Evolutionary conservation across 495 filamentous ascomycete genomes (phyloP), one percentile per base, ranked within the genome.

Genomic region (Hypoxylon fragiforme): DNA sequence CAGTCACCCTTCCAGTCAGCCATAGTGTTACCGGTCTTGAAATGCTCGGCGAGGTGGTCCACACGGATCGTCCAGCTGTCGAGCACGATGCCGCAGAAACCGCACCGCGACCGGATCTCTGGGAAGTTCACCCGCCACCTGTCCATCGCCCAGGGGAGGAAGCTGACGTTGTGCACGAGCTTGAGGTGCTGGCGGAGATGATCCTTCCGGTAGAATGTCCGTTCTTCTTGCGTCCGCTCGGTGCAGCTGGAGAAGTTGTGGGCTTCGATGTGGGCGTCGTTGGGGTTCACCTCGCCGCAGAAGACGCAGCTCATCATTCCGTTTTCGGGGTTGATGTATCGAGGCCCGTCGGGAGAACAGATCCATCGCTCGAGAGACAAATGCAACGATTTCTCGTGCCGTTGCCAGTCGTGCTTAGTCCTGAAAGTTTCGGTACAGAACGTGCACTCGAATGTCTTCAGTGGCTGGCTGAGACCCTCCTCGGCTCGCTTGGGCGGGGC

Each of bases 121-220:
- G 72, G 76, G 1, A 76, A 79, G 4, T 74, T 69, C 9, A 76
- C 71, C 64, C 85, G 85, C 88, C 89, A 92, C 18, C 73, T 74
- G 9, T 89, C 82, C 74, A 92, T 89, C 7, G 77, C 65, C 63
- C 73, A 76, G n/a, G 73, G 60, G 7, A 77, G 75, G 46, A 82
- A 79, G 54, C 83, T 86, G 22, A 81, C 82, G 37, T 81, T 70
- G 64, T 95, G 90, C 44, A 91, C 86, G 21, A 92, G 82, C 34
- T 86, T 82, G 15, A 95, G 70, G 64, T 95, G 90, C 63, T 95
- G 90, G 44, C 85, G 79, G 2, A 95, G 73, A 64, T 95, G 88
- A 62, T 95, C 90, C 70, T 92, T 95, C 12, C 90, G 81, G 44
- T 86, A 89, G 63, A 92, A 95, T 0, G 88, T 88, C 0, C 89